phyloP scores from a whole-genome alignment of 306 rosid genomes.

The Parietaria judaica region DNA sequence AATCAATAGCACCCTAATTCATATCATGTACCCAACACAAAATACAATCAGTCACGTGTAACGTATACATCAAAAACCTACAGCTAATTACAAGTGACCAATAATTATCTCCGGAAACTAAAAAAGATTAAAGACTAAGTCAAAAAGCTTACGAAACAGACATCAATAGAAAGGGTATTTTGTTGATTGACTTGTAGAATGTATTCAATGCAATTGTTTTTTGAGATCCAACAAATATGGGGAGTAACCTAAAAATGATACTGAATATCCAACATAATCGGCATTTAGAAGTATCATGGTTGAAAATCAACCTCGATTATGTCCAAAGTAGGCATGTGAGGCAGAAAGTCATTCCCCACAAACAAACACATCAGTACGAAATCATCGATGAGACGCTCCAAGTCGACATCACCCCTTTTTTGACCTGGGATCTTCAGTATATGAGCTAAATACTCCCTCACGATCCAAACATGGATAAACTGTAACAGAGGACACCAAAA shows the following conservation, averaged over 20 bases:
- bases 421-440: slow-evolving; percentile 8
- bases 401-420: background rate
- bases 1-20: slow-evolving; percentile 27
- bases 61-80: too few species aligned
- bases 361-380: slow-evolving; percentile 26
- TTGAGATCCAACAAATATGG: too few species aligned
- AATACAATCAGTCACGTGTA: background rate
- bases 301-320: slow-evolving; percentile 20
- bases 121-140: too few species aligned
- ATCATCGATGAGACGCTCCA: slow-evolving; percentile 26
- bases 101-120: too few species aligned
- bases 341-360: slow-evolving; percentile 29
- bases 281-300: background rate
- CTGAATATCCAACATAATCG: background rate
- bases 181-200: too few species aligned
- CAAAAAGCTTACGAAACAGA: too few species aligned
- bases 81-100: too few species aligned
- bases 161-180: too few species aligned
- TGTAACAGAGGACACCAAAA: slow-evolving; percentile 9
- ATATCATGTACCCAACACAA: background rate
- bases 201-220: too few species aligned
- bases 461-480: slow-evolving; percentile 23
- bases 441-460: slow-evolving; percentile 21
- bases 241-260: background rate
- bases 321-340: slow-evolving; percentile 23